Percentiles rank a stretch among this genome's conserved stretches.
Evolutionary conservation across 192 early-diverging fungal species (phyloP).

Genomic region (Dissophora globulifera): DNA sequence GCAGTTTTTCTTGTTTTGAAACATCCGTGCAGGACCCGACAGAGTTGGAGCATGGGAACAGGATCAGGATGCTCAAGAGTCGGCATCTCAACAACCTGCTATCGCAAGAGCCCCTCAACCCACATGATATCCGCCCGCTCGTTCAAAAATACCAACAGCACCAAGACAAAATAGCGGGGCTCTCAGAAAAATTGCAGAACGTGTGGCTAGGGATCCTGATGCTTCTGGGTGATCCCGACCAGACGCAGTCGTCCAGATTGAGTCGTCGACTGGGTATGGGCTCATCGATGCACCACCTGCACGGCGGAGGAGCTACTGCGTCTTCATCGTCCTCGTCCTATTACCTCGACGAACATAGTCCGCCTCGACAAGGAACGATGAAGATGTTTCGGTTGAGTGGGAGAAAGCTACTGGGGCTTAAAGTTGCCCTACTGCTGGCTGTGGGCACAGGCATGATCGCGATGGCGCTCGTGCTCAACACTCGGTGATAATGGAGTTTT

Average conservation of each 20-base stretch:
- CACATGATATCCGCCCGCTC: not conserved
- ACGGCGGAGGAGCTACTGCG: too few species aligned
- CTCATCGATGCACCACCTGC: conserved; percentile 1
- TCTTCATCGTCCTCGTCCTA: conserved; percentile 19
- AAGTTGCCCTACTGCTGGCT: conserved; percentile 20
- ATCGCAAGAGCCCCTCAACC: conserved; percentile 8
- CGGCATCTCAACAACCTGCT: conserved; percentile 39
- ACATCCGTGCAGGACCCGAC: conserved; percentile 24
- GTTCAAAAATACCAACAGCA: conserved; percentile 6
- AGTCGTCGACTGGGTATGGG: conserved; percentile 10
- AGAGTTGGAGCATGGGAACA: conserved; percentile 20
- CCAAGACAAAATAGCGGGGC: conserved; percentile 9
- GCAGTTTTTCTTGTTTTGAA: not conserved
- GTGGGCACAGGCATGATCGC: conserved; percentile 29
- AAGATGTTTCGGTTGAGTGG: conserved; percentile 6
- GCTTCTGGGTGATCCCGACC: conserved; percentile 9
- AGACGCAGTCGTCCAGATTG: not conserved
- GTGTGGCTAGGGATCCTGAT: conserved; percentile 20
- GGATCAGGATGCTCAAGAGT: conserved; percentile 29
- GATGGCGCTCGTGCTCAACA: conserved; percentile 37
- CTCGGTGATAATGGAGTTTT: not conserved
- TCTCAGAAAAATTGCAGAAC: conserved; percentile 26
- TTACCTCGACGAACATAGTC: conserved; percentile 10
- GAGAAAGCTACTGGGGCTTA: conserved; percentile 20
- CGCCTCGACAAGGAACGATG: not conserved